Evolutionary conservation across 805 yeast genomes (phyloP), one percentile per base, ranked within the genome.

Genomic region (Candida lessepsii): DNA sequence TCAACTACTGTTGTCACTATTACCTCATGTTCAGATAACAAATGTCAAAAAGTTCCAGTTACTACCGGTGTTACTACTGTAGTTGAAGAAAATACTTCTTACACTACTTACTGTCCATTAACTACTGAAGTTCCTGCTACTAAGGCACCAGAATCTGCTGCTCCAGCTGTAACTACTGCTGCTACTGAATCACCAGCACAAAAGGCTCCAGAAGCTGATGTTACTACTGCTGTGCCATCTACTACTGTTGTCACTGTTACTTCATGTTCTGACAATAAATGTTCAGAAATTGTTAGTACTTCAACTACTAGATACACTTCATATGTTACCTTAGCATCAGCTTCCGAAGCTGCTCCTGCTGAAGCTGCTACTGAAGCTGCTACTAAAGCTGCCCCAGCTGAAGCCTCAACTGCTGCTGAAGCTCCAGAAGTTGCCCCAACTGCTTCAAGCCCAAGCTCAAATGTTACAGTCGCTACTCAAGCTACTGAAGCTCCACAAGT

Each of bases 51-150:
- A 30, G 49, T 41, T 20, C 52, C 62, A 20, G 61, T 57, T 30
- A 60, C 66, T 47, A 62, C 67, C 35, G 66, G 65, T 50, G 42
- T 60, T 26, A 61, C 65, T 48, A 60, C 65, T 31, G 58, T 61
- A 44, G 57, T 60, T 42, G 55, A 53, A 30, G 50, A 48, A 32
- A 41, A 44, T 35, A 57, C 64, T 32, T 49, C 49, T 28, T 59
- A 57, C 56, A 53, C 59, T 48, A 59, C 64, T 28, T 59, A 55
- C 58, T 59, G 63, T 46, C 63, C 63, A 47, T 41, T 58, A 26
- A 24, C 58, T 10, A 30, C 47, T 10, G 33, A 48, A 11, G 28
- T n/a, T n/a, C n/a, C n/a, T 13, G 29, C 13, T n/a, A 20, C 23
- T 20, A 20, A 6, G 6, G 23, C 55, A 33, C 35, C 42, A 9